Base-by-base conservation (phyloP, 2,329 filamentous ascomycete genomes). In the Fusarium sp. region DNA sequence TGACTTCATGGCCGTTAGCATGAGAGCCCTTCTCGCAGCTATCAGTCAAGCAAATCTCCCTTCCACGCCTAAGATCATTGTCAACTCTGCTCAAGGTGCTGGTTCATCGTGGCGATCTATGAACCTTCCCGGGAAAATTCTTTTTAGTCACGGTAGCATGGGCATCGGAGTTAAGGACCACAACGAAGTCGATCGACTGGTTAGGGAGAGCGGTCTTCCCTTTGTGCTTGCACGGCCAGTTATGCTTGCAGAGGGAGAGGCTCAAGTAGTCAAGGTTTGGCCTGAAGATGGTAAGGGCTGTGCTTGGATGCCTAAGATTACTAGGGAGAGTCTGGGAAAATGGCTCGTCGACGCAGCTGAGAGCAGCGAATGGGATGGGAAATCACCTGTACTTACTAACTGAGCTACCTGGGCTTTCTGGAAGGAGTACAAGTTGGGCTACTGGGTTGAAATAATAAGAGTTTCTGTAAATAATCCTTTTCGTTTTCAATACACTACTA, bases 251-350 rank as follows among this genome's bases (percentile, higher is more conserved):
- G 66, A 69, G 2, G 66, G 62, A 6, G 52, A 60, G 2, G 62
- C 23, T 3, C 45, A 23, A 11, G 13, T 33, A 6, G 49, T 69
- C 0, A 69, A 56, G 25, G 49, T 67, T 2, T 69, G 66, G 66
- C 49, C 66, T 6, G 62, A 69, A 6, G 57, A 69, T 48, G 66
- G 66, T 5, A 57, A 64, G 20, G 66, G 66, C 0, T 70, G 65
- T 13, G 50, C 66, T 4, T 69, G 66, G 66, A 67, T 69, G 60
- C 66, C 66, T 1, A 67, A 57, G 14, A 64, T 69, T 19, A 63
- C 57, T 0, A 55, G 66, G 22, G 25, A 19, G 1, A 70, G 53
- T 15, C 17, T 70, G 1, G 67, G 39, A 4, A 64, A 58, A 6
- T 71, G 67, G 67, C 33, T 70, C 0, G 9, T 70, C 4, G 67